Percentiles rank a stretch among this genome's conserved stretches.
Conservation (phyloP, 257 asterid genomes). For the Capsicum pubescens region DNA sequence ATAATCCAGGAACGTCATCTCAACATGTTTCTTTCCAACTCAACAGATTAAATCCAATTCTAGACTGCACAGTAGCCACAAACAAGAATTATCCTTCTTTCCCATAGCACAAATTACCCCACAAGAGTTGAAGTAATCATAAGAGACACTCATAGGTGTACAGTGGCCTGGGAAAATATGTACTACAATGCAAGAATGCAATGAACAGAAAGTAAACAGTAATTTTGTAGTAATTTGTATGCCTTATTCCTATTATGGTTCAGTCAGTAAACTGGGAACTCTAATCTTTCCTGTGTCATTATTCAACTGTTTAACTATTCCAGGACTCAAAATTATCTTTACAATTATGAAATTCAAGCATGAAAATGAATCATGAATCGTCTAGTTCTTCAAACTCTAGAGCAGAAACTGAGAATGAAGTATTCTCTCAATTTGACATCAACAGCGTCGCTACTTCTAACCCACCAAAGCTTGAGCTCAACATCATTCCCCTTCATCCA, state of each 20-base stretch:
- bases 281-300: background rate
- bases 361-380: constrained; percentile 25
- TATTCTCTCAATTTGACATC: constrained; percentile 46
- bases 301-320: background rate
- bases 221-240: background rate
- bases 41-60: too few relatives aligned
- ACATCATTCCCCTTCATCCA: constrained; percentile 39
- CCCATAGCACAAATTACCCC: background rate
- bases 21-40: constrained; percentile 36
- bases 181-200: background rate
- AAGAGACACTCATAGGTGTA: background rate
- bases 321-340: background rate
- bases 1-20: too few relatives aligned
- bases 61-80: constrained; percentile 1
- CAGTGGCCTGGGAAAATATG: too few relatives aligned
- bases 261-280: background rate
- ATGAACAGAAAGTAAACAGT: background rate
- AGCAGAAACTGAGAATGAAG: constrained; percentile 22
- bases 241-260: background rate
- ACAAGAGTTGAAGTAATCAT: background rate
- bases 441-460: constrained; percentile 39
- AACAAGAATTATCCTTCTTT: background rate
- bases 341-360: constrained; percentile 5
- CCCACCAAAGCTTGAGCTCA: constrained; percentile 48
- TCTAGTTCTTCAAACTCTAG: background rate